Conservation (phyloP, 169 alveolate genomes). For the Plasmodium relictum region DNA sequence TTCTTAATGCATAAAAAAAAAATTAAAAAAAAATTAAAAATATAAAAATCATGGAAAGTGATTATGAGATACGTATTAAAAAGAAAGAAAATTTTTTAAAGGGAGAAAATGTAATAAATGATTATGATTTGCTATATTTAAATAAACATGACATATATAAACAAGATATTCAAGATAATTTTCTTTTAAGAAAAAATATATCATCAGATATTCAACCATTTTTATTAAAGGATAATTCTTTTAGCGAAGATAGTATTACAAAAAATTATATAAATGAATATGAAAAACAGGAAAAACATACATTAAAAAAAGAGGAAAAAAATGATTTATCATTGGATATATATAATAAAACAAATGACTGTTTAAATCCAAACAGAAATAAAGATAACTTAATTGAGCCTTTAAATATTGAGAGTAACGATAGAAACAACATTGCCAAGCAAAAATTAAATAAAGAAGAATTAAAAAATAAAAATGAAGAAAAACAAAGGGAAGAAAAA, state of each 20-base stretch:
- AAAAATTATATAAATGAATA: too few relatives aligned
- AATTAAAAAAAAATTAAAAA: not conserved
- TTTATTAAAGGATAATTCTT: too few relatives aligned
- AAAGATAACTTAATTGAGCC: not conserved
- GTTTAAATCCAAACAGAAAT: not conserved
- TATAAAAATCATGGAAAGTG: constrained; percentile 20
- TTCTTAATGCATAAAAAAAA: not conserved
- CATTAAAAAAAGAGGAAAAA: too few relatives aligned
- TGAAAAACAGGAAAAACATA: too few relatives aligned
- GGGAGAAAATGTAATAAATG: constrained; percentile 1
- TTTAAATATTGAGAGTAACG: not conserved
- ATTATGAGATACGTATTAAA: constrained; percentile 8
- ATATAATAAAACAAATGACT: not conserved
- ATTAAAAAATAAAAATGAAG: not conserved
- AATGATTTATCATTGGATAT: too few relatives aligned
- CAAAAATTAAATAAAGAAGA: not conserved
- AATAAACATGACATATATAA: too few relatives aligned
- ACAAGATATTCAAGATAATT: too few relatives aligned
- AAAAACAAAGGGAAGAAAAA: not conserved
- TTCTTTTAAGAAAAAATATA: too few relatives aligned
- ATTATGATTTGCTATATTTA: constrained; percentile 8
- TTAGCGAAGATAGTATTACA: too few relatives aligned
- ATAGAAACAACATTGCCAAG: not conserved
- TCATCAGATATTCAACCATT: too few relatives aligned
- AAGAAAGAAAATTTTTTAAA: constrained; percentile 19